These are phyloP conservation scores for Smithsoniella earleae DNA, from an alignment of 163 green algal species.

Conservation along the genomic window DNA sequence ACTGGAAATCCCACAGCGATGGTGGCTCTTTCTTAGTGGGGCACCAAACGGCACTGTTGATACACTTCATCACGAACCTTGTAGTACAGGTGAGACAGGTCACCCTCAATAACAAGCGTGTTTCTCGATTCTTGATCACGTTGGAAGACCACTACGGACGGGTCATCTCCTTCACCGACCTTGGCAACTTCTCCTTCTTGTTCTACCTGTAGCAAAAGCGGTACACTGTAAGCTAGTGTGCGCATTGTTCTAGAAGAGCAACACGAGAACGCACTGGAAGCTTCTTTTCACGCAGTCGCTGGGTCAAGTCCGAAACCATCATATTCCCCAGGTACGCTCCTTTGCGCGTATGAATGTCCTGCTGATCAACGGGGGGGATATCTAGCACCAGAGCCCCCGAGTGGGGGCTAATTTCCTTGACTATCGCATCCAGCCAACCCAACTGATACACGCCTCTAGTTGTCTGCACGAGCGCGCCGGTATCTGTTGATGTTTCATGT, in stretches of 20 bases:
- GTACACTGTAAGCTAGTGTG: neutral
- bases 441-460: neutral
- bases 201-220: constrained; percentile 3
- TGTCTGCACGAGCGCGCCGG: neutral
- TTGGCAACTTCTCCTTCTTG: constrained; percentile 11
- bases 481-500: neutral
- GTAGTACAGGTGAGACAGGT: neutral
- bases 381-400: neutral
- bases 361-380: neutral
- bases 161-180: neutral
- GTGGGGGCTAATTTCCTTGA: neutral
- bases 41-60: neutral
- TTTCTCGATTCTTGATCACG: neutral
- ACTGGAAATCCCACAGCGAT: too few species aligned
- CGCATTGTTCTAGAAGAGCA: neutral
- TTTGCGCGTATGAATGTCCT: neutral
- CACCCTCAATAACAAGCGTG: constrained; percentile 11
- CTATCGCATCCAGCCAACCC: constrained; percentile 15
- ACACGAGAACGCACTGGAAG: neutral
- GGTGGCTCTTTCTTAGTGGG: too few species aligned
- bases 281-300: neutral
- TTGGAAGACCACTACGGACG: neutral
- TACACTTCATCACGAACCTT: constrained; percentile 17
- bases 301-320: constrained; percentile 17
- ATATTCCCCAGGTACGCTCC: constrained; percentile 17